phyloP scores from a whole-genome alignment of 225 moss, liverwort and hornwort genomes.

The Rhytidiadelphus loreus region DNA sequence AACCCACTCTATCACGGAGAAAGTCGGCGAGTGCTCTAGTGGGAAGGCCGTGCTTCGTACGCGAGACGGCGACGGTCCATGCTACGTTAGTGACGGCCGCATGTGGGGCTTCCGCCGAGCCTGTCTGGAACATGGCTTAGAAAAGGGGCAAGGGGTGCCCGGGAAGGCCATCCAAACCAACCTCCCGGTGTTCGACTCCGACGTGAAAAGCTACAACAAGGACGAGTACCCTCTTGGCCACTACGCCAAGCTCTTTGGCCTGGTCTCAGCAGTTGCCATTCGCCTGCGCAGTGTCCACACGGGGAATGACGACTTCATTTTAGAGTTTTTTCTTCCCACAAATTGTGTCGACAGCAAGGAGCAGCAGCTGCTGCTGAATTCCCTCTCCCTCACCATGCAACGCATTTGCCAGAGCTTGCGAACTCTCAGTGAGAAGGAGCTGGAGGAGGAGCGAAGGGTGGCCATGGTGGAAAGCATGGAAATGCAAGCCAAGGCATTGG shows the following conservation, averaged over 20 bases:
- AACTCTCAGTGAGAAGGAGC: constrained; percentile 78
- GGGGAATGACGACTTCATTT: constrained; percentile 83
- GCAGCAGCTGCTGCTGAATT: constrained; percentile 75
- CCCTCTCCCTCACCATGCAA: constrained; percentile 92
- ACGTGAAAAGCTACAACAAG: constrained; percentile 68
- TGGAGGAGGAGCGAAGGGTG: constrained; percentile 64
- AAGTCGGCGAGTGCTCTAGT: constrained; percentile 1
- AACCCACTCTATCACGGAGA: constrained; percentile 2
- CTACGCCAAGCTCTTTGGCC: constrained; percentile 76
- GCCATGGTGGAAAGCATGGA: constrained; percentile 38
- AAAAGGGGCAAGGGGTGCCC: constrained; percentile 83
- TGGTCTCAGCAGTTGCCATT: constrained; percentile 87
- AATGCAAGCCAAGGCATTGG: constrained; percentile 20
- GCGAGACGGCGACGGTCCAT: constrained; percentile 54
- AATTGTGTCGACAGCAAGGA: constrained; percentile 61
- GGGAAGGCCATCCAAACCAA: constrained; percentile 89
- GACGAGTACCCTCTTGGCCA: constrained; percentile 91
- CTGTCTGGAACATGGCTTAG: constrained; percentile 71
- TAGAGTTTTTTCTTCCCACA: constrained; percentile 92
- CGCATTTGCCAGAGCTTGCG: constrained; percentile 87
- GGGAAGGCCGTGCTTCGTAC: constrained; percentile 64
- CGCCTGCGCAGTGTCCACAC: constrained; percentile 90
- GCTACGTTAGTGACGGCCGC: constrained; percentile 68
- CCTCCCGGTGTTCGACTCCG: constrained; percentile 81
- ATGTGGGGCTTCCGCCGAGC: constrained; percentile 89